Conservation (phyloP, 2,329 filamentous ascomycete genomes). For the Aureobasidium pullulans region DNA sequence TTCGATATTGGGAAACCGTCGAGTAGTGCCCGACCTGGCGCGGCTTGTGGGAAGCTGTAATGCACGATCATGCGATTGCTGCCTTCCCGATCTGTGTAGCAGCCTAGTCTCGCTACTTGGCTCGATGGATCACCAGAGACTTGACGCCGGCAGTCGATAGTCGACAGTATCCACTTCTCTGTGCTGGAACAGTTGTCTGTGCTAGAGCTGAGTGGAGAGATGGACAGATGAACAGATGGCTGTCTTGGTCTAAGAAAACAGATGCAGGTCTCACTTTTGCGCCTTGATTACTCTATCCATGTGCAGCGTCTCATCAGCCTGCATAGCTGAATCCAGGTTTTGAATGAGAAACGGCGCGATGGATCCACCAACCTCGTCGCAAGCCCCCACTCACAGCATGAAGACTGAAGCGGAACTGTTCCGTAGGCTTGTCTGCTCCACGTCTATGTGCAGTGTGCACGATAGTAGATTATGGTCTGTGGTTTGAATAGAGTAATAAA, state of each 20-base stretch:
- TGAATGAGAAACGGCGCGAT: not conserved
- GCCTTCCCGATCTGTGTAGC: not conserved
- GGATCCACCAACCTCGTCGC: not conserved
- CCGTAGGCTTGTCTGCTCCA: not conserved
- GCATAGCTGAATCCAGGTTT: not conserved
- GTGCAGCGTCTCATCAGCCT: not conserved
- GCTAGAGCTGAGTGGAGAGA: too few species aligned
- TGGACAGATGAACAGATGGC: not conserved
- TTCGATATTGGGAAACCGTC: not conserved
- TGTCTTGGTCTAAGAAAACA: too few species aligned
- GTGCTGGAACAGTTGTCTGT: too few species aligned
- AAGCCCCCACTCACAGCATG: not conserved
- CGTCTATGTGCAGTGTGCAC: not conserved
- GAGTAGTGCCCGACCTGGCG: not conserved
- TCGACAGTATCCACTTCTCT: too few species aligned
- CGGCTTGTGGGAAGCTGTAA: not conserved
- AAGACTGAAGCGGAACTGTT: not conserved
- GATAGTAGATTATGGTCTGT: not conserved
- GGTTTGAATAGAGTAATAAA: slow-evolving; percentile 8
- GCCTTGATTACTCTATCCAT: not conserved
- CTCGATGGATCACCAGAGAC: not conserved
- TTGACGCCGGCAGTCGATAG: too few species aligned
- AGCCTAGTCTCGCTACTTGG: not conserved
- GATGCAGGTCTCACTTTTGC: not conserved
- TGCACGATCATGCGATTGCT: not conserved